A percentile compares a stretch with the other conserved stretches of the same genome.
Evolutionary conservation across 2,329 filamentous ascomycete species (phyloP).

Genomic region (Curvularia spicifera): DNA sequence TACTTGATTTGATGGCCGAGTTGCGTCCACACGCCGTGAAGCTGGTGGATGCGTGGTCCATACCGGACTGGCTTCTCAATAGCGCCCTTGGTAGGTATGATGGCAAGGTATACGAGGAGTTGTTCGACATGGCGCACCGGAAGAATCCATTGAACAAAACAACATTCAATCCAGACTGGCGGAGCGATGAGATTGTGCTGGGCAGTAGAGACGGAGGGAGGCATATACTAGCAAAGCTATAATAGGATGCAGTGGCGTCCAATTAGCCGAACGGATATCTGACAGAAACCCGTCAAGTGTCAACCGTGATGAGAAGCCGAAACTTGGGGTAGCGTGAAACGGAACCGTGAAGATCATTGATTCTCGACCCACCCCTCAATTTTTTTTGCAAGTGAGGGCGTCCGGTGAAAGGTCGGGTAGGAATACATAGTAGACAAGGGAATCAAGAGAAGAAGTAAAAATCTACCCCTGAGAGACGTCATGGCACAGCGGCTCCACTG

Average conservation of each 20-base stretch:
- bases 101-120: conserved; percentile 61
- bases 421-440: background rate
- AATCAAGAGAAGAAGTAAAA: background rate
- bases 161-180: conserved; percentile 59
- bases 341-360: background rate
- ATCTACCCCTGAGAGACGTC: background rate
- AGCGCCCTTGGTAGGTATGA: conserved; percentile 60
- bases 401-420: background rate
- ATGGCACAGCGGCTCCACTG: background rate
- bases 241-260: conserved; percentile 4
- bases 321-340: conserved; percentile 18
- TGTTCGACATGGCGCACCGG: conserved; percentile 59
- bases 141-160: conserved; percentile 59
- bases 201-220: conserved; percentile 51
- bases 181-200: conserved; percentile 58
- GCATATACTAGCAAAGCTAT: conserved; percentile 37
- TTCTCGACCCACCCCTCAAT: background rate
- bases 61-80: conserved; percentile 61
- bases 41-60: conserved; percentile 60
- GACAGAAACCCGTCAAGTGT: conserved; percentile 14
- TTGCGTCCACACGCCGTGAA: conserved; percentile 60
- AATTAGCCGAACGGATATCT: background rate
- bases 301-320: background rate
- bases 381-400: background rate
- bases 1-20: conserved; percentile 56